Evolutionary conservation across 179 eudicot genomes (phyloP).

Genomic region (Camellia oleifera): DNA sequence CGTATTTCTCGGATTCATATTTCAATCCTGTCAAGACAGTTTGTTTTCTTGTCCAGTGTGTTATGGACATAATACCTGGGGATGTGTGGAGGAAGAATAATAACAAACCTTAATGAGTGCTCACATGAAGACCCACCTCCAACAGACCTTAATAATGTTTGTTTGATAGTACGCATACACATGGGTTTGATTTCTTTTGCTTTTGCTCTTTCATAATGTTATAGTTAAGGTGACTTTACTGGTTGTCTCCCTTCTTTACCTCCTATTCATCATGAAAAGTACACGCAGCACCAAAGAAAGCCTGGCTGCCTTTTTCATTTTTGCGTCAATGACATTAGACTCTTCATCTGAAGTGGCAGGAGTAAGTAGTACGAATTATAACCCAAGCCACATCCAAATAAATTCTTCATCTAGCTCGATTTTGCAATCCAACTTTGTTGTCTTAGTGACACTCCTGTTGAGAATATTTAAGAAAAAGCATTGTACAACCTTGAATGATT

Average conservation of each 20-base stretch:
- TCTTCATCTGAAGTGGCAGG: conserved; percentile 3
- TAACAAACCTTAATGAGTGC: background rate
- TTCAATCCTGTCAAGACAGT: background rate
- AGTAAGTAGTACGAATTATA: background rate
- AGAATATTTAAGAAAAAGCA: background rate
- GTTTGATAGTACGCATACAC: background rate
- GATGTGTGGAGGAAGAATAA: background rate
- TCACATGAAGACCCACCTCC: background rate
- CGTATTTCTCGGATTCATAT: background rate
- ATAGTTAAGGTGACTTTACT: background rate
- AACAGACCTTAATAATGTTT: background rate
- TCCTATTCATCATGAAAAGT: background rate
- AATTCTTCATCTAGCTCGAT: background rate
- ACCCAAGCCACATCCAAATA: background rate
- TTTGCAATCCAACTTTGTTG: background rate
- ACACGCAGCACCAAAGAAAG: background rate
- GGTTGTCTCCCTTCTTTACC: background rate
- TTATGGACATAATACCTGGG: background rate
- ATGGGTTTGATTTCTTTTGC: conserved; percentile 1
- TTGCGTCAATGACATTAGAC: conserved; percentile 2
- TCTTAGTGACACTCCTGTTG: background rate
- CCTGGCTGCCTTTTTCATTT: background rate
- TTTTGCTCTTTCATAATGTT: background rate
- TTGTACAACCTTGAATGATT: background rate
- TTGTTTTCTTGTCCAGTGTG: background rate